Percentiles rank a stretch among this genome's conserved stretches.
phyloP scores from a whole-genome alignment of 805 yeast species.

The Kurtzmaniella fragi region DNA sequence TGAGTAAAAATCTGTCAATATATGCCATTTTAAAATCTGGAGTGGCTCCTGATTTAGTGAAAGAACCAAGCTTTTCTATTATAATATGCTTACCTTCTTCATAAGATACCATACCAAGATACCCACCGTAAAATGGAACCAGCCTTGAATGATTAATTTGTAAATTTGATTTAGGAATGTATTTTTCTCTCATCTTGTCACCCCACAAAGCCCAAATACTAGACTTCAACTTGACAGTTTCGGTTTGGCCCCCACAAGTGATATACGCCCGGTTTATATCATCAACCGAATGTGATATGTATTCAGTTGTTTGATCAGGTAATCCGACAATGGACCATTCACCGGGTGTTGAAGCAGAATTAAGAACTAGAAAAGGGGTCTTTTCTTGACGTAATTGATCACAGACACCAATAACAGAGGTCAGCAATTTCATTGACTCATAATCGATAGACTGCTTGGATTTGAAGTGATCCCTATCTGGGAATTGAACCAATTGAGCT shows the following conservation, averaged over 20 bases:
- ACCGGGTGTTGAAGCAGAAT: constrained; percentile 83
- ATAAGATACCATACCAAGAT: constrained; percentile 79
- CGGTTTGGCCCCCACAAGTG: constrained; percentile 22
- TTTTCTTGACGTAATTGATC: constrained; percentile 30
- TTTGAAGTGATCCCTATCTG: constrained; percentile 3
- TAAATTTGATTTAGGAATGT: constrained; percentile 22
- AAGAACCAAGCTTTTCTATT: constrained; percentile 26
- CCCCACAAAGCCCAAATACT: constrained; percentile 55
- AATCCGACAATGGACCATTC: constrained; percentile 83
- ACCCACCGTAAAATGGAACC: constrained; percentile 88
- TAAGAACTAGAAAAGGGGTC: constrained; percentile 51
- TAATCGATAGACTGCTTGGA: too few species aligned
- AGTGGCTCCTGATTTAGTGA: constrained; percentile 28
- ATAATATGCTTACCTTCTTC: constrained; percentile 68
- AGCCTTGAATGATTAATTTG: constrained; percentile 18
- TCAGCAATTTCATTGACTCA: not conserved
- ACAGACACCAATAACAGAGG: constrained; percentile 46
- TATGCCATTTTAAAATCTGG: constrained; percentile 77
- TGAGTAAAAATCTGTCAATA: constrained; percentile 58
- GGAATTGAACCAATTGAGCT: constrained; percentile 10
- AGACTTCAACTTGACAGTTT: constrained; percentile 6
- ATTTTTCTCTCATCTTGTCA: constrained; percentile 36
- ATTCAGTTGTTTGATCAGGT: constrained; percentile 44
- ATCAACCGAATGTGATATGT: constrained; percentile 61
- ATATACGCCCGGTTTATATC: constrained; percentile 15